Conservation (phyloP, 345 rosid species). For the Jatropha curcas region DNA sequence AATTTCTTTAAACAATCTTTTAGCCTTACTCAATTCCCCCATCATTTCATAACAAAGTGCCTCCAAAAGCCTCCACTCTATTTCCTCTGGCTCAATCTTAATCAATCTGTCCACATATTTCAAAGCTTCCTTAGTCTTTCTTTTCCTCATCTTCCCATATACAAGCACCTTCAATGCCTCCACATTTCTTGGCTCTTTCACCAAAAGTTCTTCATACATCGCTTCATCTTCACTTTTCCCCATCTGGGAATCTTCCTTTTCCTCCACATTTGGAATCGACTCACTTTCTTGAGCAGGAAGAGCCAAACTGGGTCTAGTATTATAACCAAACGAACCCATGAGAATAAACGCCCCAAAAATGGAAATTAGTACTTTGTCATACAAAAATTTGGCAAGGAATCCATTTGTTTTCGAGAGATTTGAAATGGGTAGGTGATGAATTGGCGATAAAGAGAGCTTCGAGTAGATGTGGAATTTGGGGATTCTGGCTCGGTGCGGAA, state of each 20-base stretch:
- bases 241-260: constrained; percentile 34
- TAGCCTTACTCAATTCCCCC: constrained; percentile 69
- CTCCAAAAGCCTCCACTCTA: constrained; percentile 89
- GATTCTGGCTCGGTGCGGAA: constrained; percentile 19
- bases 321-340: constrained; percentile 43
- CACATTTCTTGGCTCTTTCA: constrained; percentile 64
- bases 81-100: constrained; percentile 61
- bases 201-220: constrained; percentile 63
- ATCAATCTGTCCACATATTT: constrained; percentile 62
- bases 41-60: constrained; percentile 81
- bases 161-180: constrained; percentile 72
- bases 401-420: constrained; percentile 16
- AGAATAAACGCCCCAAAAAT: constrained; percentile 62
- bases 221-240: constrained; percentile 45
- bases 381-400: constrained; percentile 21
- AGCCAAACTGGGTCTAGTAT: constrained; percentile 49
- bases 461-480: constrained; percentile 28
- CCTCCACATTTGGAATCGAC: constrained; percentile 25
- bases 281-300: constrained; percentile 30
- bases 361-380: constrained; percentile 43
- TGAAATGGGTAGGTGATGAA: constrained; percentile 24
- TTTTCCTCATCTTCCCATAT: constrained; percentile 77
- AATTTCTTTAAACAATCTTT: constrained; percentile 61
- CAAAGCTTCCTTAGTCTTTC: constrained; percentile 62
- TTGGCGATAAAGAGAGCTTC: constrained; percentile 20